phyloP scores from a whole-genome alignment of 306 rosid genomes.

The Oemleria cerasiformis region DNA sequence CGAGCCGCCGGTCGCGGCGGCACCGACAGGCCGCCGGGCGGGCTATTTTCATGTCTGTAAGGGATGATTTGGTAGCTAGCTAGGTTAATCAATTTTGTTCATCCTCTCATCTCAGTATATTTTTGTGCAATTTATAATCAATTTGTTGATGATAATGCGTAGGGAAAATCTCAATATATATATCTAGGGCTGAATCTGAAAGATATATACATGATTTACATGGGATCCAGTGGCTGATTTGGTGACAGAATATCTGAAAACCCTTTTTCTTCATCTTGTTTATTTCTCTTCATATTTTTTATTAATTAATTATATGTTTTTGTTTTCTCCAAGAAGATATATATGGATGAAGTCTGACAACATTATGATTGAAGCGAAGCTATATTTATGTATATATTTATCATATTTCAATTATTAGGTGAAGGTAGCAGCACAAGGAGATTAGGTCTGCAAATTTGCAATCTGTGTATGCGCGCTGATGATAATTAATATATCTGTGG shows the following conservation, averaged over 20 bases:
- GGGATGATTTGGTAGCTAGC: too few relatives aligned
- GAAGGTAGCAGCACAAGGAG: too few relatives aligned
- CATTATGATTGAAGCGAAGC: background rate
- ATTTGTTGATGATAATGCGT: background rate
- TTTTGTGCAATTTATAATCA: too few relatives aligned
- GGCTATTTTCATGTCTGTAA: too few relatives aligned
- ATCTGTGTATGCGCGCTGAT: too few relatives aligned
- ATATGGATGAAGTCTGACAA: background rate
- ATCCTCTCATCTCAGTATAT: background rate
- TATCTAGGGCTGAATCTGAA: background rate
- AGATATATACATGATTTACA: background rate
- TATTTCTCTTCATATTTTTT: background rate
- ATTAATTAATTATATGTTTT: background rate
- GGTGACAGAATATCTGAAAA: background rate
- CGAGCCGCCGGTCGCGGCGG: background rate
- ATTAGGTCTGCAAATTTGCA: too few relatives aligned
- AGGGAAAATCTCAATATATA: background rate
- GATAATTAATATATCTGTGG: too few relatives aligned
- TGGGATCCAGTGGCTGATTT: background rate
- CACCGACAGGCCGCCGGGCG: too few relatives aligned
- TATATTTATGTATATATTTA: background rate
- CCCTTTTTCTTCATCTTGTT: background rate
- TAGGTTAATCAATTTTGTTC: background rate
- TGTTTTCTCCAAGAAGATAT: background rate
- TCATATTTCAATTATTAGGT: too few relatives aligned